Conservation (phyloP, 2,329 filamentous ascomycete species). For the Paecilomyces dactylethromorphus region DNA sequence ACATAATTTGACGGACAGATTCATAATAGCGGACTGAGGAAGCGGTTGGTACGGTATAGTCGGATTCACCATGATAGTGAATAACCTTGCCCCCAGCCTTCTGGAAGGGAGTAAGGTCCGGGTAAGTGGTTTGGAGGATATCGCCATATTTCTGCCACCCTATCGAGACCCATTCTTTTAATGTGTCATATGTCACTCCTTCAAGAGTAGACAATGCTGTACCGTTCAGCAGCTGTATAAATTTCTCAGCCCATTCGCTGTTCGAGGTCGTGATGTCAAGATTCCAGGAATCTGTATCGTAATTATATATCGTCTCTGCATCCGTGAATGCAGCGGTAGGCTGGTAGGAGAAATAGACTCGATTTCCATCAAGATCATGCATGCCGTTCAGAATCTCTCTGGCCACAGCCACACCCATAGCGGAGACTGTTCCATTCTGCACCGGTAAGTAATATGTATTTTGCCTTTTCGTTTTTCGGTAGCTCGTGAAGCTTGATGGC, state of each 20-base stretch:
- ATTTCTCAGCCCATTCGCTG: conserved; percentile 21
- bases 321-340: conserved; percentile 24
- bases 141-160: conserved; percentile 46
- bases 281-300: conserved; percentile 21
- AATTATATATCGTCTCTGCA: conserved; percentile 29
- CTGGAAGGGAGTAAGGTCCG: conserved; percentile 48
- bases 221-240: conserved; percentile 30
- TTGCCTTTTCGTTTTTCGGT: conserved; percentile 5
- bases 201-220: conserved; percentile 36
- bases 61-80: conserved; percentile 54
- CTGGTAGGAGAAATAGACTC: conserved; percentile 34
- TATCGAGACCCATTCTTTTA: conserved; percentile 47
- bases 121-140: conserved; percentile 47
- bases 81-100: conserved; percentile 49
- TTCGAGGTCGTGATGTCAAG: conserved; percentile 25
- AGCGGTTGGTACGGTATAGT: conserved; percentile 46
- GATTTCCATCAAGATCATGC: conserved; percentile 25
- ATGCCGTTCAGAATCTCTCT: conserved; percentile 26
- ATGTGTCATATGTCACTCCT: conserved; percentile 50
- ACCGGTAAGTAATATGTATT: conserved; percentile 4
- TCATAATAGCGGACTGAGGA: conserved; percentile 52
- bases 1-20: conserved; percentile 47
- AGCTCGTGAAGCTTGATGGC: conserved; percentile 22
- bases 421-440: conserved; percentile 14
- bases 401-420: conserved; percentile 13